Evolutionary conservation across 805 yeast species (phyloP).

Genomic region (Candida odintsovae): DNA sequence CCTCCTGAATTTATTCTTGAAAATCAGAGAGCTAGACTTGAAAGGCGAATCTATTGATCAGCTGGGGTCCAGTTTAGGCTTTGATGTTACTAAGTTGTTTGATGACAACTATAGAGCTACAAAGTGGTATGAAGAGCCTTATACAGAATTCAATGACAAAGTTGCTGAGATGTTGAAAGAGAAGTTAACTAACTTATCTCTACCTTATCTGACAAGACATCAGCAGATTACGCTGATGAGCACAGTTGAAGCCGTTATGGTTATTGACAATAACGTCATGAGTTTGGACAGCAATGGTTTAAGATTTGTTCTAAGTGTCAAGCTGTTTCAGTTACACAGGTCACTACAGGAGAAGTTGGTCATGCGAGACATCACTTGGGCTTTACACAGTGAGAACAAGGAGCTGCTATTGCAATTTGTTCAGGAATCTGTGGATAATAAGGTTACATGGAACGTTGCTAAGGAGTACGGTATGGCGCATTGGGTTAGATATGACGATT

Average conservation of each 20-base stretch:
- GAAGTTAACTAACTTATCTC: slow-evolving; percentile 53
- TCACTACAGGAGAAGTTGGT: slow-evolving; percentile 48
- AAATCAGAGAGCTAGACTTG: slow-evolving; percentile 49
- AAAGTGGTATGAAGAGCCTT: slow-evolving; percentile 30
- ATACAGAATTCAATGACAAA: slow-evolving; percentile 32
- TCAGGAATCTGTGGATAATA: slow-evolving; percentile 34
- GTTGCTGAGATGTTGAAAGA: slow-evolving; percentile 48
- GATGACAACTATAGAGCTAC: not conserved
- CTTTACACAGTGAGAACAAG: slow-evolving; percentile 74
- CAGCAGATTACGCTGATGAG: slow-evolving; percentile 81
- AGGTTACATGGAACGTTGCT: slow-evolving; percentile 55
- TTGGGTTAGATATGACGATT: slow-evolving; percentile 53
- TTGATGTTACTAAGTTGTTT: slow-evolving; percentile 26
- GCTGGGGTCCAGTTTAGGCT: slow-evolving; percentile 26
- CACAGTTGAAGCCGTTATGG: slow-evolving; percentile 57
- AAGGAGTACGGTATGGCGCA: slow-evolving; percentile 58
- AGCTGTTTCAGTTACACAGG: slow-evolving; percentile 52
- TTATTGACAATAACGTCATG: slow-evolving; percentile 38
- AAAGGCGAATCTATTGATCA: slow-evolving; percentile 20
- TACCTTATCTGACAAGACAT: slow-evolving; percentile 84
- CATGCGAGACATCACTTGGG: slow-evolving; percentile 86
- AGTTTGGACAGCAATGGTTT: slow-evolving; percentile 50
- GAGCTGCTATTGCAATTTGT: slow-evolving; percentile 54
- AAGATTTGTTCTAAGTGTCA: slow-evolving; percentile 65
- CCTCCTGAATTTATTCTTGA: slow-evolving; percentile 45